Percentiles rank a stretch among this genome's conserved stretches.
phyloP scores from a whole-genome alignment of 345 rosid genomes.

The Eucalyptus polybractea region DNA sequence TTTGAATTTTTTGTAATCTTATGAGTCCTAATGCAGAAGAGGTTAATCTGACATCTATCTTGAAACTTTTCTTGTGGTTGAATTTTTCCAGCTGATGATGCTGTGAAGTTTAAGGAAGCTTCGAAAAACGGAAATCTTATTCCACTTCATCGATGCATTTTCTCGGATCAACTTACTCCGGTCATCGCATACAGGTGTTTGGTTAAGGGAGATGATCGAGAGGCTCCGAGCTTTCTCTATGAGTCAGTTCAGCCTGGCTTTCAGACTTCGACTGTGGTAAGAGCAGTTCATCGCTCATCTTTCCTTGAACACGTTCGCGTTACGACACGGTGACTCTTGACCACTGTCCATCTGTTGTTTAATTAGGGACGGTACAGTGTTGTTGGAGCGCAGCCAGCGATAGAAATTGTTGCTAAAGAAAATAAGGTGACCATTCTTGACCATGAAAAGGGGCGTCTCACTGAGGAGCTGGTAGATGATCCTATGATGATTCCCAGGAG shows the following conservation, averaged over 20 bases:
- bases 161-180: slow-evolving; percentile 86
- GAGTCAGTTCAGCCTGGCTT: slow-evolving; percentile 75
- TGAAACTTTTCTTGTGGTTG: neutral
- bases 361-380: slow-evolving; percentile 68
- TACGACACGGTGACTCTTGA: neutral
- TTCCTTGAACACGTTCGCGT: neutral
- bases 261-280: slow-evolving; percentile 51
- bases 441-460: slow-evolving; percentile 34
- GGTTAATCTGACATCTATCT: neutral
- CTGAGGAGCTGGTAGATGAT: slow-evolving; percentile 62
- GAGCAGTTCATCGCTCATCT: neutral
- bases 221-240: slow-evolving; percentile 81
- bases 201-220: slow-evolving; percentile 75
- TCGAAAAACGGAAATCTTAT: slow-evolving; percentile 49
- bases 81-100: slow-evolving; percentile 24
- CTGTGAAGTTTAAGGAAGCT: slow-evolving; percentile 37
- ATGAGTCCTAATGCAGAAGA: neutral
- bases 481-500: slow-evolving; percentile 60
- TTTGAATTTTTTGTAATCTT: neutral
- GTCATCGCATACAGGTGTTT: slow-evolving; percentile 82
- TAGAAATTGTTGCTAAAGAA: slow-evolving; percentile 73
- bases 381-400: slow-evolving; percentile 71
- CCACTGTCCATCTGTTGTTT: neutral
- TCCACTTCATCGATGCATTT: slow-evolving; percentile 61
- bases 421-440: slow-evolving; percentile 64